phyloP scores from a whole-genome alignment of 257 asterid genomes.

The Solanum medicagineum region DNA sequence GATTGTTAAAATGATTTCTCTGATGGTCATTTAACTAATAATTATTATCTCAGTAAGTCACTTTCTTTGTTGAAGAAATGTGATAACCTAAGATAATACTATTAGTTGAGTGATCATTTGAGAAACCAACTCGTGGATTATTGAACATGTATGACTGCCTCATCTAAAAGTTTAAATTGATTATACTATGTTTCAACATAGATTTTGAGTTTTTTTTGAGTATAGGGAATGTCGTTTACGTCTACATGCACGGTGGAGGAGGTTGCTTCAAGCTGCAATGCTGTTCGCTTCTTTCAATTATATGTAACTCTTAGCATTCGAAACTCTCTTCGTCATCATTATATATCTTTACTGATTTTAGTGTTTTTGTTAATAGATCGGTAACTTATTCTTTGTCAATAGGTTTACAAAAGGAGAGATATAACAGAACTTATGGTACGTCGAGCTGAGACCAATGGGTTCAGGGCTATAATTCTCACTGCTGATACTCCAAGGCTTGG shows the following conservation, averaged over 20 bases:
- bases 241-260: constrained; percentile 50
- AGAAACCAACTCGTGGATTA: background rate
- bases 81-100: background rate
- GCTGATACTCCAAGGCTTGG: constrained; percentile 52
- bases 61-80: background rate
- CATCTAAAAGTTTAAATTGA: background rate
- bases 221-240: constrained; percentile 38
- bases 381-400: background rate
- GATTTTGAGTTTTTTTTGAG: background rate
- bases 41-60: background rate
- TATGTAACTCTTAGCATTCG: constrained; percentile 21
- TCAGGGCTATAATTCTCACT: constrained; percentile 50
- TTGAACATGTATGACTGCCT: background rate
- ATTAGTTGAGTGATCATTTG: background rate
- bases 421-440: constrained; percentile 41
- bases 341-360: background rate
- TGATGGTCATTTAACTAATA: background rate
- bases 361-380: background rate
- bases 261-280: constrained; percentile 56
- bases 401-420: constrained; percentile 48
- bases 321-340: background rate
- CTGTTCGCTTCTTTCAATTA: constrained; percentile 55
- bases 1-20: background rate
- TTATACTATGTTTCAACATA: background rate
- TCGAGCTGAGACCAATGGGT: constrained; percentile 59